Evolutionary conservation across 192 early-diverging fungal genomes (phyloP), one percentile per base, ranked within the genome.

Genomic region (Glomus cerebriforme): DNA sequence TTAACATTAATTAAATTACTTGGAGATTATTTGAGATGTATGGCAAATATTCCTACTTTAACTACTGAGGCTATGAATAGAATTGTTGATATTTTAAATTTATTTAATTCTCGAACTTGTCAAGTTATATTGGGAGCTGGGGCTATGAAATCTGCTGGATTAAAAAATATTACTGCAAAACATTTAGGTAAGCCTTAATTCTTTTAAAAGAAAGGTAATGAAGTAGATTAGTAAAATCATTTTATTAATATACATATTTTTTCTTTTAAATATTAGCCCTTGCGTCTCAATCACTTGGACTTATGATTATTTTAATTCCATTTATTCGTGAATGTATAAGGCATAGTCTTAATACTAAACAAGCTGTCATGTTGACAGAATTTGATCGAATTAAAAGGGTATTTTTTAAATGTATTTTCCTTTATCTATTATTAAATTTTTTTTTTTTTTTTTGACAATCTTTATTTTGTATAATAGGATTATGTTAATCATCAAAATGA

Each of bases 71-170:
- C 96, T 7, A 88, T 97, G 86, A 96, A 98, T 77, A 89, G 93
- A 54, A 86, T 98, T 19, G 87, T 94, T 1, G 98, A 99, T 60
- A 79, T 97, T 17, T 82, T 96, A 24, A 95, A 93, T 85, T 78
- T 96, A 19, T 99, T 98, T 86, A 99, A 99, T 82, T 97, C 96
- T 6, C 82, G 95, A 71, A 92, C 92, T 9, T 98, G 97, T 84
- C 97, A 99, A 85, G 95, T 98, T 1, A 98, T 99, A 83, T 89
- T 99, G 17, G 98, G 97, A 7, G 97, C 97, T 8, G 98, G 98
- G 2, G 98, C 98, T 0, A 95, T 96, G 90, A 88, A 91, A 34
- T 98, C 97, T n/a, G 97, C 96, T 12, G 98, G 98, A 26, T 83
- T 99, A 27, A 96, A 97, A 75, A 97, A 95, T 82, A 99, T 99